A percentile compares a stretch with the other conserved stretches of the same genome.
phyloP scores from a whole-genome alignment of 805 yeast genomes.

The Kazachstania viticola region DNA sequence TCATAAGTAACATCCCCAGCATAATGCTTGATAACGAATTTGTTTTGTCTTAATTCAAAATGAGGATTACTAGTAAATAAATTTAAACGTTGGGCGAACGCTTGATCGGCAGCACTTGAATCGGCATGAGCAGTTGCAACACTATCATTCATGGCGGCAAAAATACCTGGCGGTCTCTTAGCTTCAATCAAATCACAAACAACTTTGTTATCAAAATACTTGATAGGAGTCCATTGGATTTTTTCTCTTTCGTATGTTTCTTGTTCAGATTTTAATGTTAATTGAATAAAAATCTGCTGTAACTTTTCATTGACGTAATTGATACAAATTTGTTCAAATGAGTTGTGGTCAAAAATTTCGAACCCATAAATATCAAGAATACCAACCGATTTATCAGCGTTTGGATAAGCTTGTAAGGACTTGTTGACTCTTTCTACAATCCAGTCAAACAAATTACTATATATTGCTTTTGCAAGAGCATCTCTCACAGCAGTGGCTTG shows the following conservation, averaged over 20 bases:
- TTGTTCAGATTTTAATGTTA: conserved; percentile 93
- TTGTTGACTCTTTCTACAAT: conserved; percentile 83
- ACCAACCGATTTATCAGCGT: conserved; percentile 66
- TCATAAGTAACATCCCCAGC: conserved; percentile 98
- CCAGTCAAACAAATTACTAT: conserved; percentile 91
- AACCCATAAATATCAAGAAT: conserved; percentile 93
- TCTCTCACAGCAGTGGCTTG: conserved; percentile 95
- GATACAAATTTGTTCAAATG: conserved; percentile 91
- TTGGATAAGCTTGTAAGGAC: conserved; percentile 49
- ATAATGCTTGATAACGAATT: conserved; percentile 87
- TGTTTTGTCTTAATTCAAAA: conserved; percentile 77
- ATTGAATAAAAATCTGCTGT: conserved; percentile 91
- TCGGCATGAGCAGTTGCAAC: conserved; percentile 98
- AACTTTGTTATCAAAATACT: conserved; percentile 89
- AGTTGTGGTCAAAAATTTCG: conserved; percentile 89
- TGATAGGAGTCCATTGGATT: conserved; percentile 95
- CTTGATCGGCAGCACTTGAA: conserved; percentile 90
- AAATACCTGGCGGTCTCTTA: conserved; percentile 88
- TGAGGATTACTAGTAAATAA: conserved; percentile 74
- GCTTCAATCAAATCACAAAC: conserved; percentile 95
- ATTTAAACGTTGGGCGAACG: conserved; percentile 83
- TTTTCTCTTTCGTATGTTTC: conserved; percentile 93
- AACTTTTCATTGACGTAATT: conserved; percentile 92
- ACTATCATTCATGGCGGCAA: conserved; percentile 93
- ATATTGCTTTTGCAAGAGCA: conserved; percentile 89